phyloP scores from a whole-genome alignment of 768 basidiomycete genomes.

The Pisolithus sp. region DNA sequence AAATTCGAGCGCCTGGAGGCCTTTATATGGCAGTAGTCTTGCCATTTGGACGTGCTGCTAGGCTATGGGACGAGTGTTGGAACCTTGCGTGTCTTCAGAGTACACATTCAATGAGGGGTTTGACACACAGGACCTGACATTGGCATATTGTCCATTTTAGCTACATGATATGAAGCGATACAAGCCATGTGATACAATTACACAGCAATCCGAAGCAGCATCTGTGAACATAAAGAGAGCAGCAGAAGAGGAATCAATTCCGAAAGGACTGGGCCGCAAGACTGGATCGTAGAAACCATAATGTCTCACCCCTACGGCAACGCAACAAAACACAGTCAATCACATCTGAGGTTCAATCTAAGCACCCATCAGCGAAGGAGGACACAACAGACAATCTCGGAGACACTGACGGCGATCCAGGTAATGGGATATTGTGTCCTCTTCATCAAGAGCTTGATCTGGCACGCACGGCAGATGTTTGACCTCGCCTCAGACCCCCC shows the following conservation, averaged over 20 bases:
- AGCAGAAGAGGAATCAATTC: neutral
- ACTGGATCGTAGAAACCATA: neutral
- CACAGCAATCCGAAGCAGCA: too few relatives aligned
- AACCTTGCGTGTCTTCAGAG: too few relatives aligned
- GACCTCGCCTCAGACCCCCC: conserved; percentile 19
- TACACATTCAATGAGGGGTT: too few relatives aligned
- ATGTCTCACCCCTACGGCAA: neutral
- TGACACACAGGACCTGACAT: too few relatives aligned
- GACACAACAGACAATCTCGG: neutral
- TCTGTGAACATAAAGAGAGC: too few relatives aligned
- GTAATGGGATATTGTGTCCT: conserved; percentile 13
- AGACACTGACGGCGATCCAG: conserved; percentile 15
- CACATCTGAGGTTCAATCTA: neutral
- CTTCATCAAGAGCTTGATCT: conserved; percentile 26
- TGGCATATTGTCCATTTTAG: too few relatives aligned
- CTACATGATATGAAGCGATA: too few relatives aligned
- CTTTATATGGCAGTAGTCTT: too few relatives aligned
- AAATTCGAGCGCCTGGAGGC: too few relatives aligned
- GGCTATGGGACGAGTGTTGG: too few relatives aligned
- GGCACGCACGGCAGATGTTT: conserved; percentile 22
- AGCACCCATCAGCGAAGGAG: neutral
- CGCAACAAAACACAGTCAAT: neutral
- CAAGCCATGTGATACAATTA: too few relatives aligned
- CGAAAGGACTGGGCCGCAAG: neutral
- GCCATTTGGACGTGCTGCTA: too few relatives aligned